phyloP scores from a whole-genome alignment of 805 yeast genomes.

The Candida argentea region DNA sequence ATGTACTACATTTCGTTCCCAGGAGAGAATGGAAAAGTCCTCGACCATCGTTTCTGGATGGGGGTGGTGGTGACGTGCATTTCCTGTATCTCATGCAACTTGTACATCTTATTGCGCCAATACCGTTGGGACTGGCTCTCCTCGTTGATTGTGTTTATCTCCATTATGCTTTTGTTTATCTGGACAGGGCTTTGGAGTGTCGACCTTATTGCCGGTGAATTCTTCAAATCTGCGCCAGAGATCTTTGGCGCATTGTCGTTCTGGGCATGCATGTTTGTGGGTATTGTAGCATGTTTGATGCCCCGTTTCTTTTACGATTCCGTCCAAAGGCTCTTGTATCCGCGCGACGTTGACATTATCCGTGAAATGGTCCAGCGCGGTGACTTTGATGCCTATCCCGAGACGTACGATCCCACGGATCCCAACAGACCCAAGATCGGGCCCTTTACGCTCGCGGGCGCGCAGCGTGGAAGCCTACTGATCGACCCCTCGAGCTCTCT shows the following conservation, averaged over 20 bases:
- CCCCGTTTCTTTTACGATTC: slow-evolving; percentile 53
- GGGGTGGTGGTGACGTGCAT: slow-evolving; percentile 55
- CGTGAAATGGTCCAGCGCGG: slow-evolving; percentile 52
- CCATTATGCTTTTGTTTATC: slow-evolving; percentile 48
- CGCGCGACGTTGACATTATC: slow-evolving; percentile 61
- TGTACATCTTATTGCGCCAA: slow-evolving; percentile 59
- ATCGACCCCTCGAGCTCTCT: no score
- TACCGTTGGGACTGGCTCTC: slow-evolving; percentile 73
- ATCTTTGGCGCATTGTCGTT: slow-evolving; percentile 50
- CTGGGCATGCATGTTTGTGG: slow-evolving; percentile 57
- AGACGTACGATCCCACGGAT: slow-evolving; percentile 44
- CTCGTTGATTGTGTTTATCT: slow-evolving; percentile 39
- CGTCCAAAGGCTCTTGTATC: slow-evolving; percentile 41
- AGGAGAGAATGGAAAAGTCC: slow-evolving; percentile 42
- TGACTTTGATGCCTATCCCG: slow-evolving; percentile 38
- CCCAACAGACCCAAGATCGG: slow-evolving; percentile 46
- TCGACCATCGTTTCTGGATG: slow-evolving; percentile 63
- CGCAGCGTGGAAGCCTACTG: slow-evolving; percentile 2
- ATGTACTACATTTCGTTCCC: slow-evolving; percentile 33
- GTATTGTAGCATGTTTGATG: slow-evolving; percentile 41
- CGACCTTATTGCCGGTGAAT: slow-evolving; percentile 40
- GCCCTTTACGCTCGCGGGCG: slow-evolving; percentile 17
- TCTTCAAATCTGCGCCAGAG: slow-evolving; percentile 55
- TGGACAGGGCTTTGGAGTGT: slow-evolving; percentile 81
- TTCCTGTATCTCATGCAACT: slow-evolving; percentile 54